phyloP scores from a whole-genome alignment of 305 asterid species.

The Plantago coronopus region DNA sequence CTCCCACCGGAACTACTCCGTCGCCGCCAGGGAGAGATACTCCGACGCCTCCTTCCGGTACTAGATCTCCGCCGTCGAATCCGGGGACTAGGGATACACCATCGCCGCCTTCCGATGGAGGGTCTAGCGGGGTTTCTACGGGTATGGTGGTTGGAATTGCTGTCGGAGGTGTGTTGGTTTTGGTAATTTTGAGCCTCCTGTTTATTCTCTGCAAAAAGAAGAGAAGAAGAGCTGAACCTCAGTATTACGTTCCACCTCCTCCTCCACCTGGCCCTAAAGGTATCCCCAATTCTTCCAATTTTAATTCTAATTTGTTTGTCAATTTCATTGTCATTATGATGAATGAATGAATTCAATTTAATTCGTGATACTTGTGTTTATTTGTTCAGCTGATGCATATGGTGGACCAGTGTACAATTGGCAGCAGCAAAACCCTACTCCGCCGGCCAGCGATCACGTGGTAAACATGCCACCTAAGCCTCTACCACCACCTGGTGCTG shows the following conservation, averaged over 20 bases:
- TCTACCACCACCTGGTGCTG: constrained; percentile 43
- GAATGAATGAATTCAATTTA: too few species aligned
- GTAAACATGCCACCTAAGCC: constrained; percentile 53
- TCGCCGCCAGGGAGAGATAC: constrained; percentile 29
- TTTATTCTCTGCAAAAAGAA: constrained; percentile 63
- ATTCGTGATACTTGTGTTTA: neutral
- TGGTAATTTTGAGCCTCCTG: constrained; percentile 46
- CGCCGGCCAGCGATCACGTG: constrained; percentile 44
- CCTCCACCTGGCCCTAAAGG: constrained; percentile 72
- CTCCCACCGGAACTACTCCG: constrained; percentile 20
- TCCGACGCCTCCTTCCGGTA: constrained; percentile 28
- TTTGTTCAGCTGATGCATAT: constrained; percentile 48
- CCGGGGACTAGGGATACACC: constrained; percentile 19
- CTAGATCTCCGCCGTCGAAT: constrained; percentile 24
- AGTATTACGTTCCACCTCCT: constrained; percentile 46
- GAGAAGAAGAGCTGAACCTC: constrained; percentile 47
- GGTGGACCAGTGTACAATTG: constrained; percentile 61
- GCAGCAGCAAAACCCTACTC: constrained; percentile 55
- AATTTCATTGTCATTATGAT: neutral
- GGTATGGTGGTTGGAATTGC: constrained; percentile 66
- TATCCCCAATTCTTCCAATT: constrained; percentile 13
- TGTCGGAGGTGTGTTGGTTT: constrained; percentile 53
- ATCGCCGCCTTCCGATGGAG: constrained; percentile 30
- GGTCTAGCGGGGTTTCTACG: constrained; percentile 43
- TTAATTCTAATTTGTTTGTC: too few species aligned